Evolutionary conservation across 306 rosid genomes (phyloP).

Genomic region (Vigna mungo): DNA sequence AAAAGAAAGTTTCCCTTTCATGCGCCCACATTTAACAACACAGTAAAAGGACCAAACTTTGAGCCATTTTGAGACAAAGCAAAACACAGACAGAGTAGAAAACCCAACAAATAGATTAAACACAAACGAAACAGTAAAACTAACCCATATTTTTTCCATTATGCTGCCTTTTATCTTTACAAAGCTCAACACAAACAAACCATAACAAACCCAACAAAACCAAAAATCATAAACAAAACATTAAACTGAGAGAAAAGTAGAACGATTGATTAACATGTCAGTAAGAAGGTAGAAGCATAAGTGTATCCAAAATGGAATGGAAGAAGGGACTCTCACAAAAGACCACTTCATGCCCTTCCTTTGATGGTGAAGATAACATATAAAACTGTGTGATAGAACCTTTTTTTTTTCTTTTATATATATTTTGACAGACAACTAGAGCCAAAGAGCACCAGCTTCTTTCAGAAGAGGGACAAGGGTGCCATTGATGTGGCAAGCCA

Average conservation of each 20-base stretch:
- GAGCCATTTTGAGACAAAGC: background rate
- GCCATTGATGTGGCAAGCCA: conserved; percentile 93
- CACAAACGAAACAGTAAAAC: conserved; percentile 17
- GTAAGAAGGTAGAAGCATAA: background rate
- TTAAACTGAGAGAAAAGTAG: background rate
- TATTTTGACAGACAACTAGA: conserved; percentile 18
- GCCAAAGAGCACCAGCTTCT: conserved; percentile 98
- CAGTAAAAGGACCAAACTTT: background rate
- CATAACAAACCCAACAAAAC: conserved; percentile 39
- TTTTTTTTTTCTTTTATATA: background rate
- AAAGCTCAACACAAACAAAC: conserved; percentile 39
- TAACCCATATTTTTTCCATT: conserved; percentile 30
- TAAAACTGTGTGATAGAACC: background rate
- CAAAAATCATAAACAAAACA: conserved; percentile 1
- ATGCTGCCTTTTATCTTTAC: conserved; percentile 47
- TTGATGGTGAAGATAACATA: background rate
- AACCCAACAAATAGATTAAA: too few relatives aligned
- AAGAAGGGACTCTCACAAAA: conserved; percentile 43
- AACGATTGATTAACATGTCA: conserved; percentile 42
- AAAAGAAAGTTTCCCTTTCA: background rate
- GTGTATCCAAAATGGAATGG: conserved; percentile 44
- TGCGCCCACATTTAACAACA: background rate
- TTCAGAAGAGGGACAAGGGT: conserved; percentile 91
- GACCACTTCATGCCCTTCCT: conserved; percentile 2
- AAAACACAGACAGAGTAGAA: background rate